Percentiles rank a stretch among this genome's conserved stretches.
Evolutionary conservation across 371 early-diverging fungal genomes (phyloP).

Genomic region (Entomophthora muscae): DNA sequence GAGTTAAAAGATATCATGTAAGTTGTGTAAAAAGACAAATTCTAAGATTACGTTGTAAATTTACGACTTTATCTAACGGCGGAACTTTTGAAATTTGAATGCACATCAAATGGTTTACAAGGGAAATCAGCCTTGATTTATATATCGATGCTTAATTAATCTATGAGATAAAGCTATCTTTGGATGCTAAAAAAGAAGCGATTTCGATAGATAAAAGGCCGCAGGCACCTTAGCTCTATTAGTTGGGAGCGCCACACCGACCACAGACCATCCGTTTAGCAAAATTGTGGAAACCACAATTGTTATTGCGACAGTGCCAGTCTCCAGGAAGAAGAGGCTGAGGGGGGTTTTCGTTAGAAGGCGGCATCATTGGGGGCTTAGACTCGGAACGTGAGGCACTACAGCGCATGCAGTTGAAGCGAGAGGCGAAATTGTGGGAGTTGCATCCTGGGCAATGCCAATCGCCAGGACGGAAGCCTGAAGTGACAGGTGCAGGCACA

Average conservation of each 20-base stretch:
- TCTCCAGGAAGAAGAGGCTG: slow-evolving; percentile 33
- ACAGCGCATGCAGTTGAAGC: slow-evolving; percentile 50
- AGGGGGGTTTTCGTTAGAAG: slow-evolving; percentile 15
- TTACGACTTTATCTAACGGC: too few species aligned
- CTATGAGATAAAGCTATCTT: too few species aligned
- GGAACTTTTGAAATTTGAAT: too few species aligned
- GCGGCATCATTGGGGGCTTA: slow-evolving; percentile 15
- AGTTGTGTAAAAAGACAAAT: too few species aligned
- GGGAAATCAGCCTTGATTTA: too few species aligned
- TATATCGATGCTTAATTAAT: too few species aligned
- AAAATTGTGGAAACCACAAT: slow-evolving; percentile 58
- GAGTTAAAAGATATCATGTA: too few species aligned
- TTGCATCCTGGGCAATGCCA: slow-evolving; percentile 58
- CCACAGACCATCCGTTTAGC: slow-evolving; percentile 40
- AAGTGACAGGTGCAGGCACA: background rate
- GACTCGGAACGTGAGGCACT: slow-evolving; percentile 21
- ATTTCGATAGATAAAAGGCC: too few species aligned
- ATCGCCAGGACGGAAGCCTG: slow-evolving; percentile 38
- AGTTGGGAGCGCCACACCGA: slow-evolving; percentile 32
- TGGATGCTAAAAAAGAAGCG: too few species aligned
- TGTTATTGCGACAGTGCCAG: slow-evolving; percentile 50
- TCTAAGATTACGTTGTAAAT: too few species aligned
- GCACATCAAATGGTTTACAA: too few species aligned
- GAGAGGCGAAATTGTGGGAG: slow-evolving; percentile 55
- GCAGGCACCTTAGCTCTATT: too few species aligned